Conservation (phyloP, 1,139 yeast species). For the Taphrina communis region DNA sequence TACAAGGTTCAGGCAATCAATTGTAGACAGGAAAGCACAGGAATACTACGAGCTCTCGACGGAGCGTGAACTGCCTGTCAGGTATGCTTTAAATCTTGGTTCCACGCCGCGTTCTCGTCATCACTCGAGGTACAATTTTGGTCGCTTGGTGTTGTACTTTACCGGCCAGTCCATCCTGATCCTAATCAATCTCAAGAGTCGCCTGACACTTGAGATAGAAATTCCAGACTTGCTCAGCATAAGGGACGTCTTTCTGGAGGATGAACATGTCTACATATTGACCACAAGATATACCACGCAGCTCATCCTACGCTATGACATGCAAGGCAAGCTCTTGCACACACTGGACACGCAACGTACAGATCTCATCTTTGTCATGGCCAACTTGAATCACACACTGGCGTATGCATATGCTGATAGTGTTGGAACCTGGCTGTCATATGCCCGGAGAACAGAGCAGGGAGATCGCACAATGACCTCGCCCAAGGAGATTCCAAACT, state of each 20-base stretch:
- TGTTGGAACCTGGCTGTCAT: background rate
- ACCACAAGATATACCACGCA: slow-evolving; percentile 8
- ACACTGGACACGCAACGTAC: slow-evolving; percentile 13
- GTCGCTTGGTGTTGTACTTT: slow-evolving; percentile 6
- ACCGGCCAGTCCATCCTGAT: background rate
- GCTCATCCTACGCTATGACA: slow-evolving; percentile 3
- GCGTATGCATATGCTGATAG: slow-evolving; percentile 12
- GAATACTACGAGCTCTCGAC: slow-evolving; percentile 14
- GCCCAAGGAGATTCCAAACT: slow-evolving; percentile 1
- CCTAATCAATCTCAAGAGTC: slow-evolving; percentile 8
- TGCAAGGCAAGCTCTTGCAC: slow-evolving; percentile 7
- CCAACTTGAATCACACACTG: slow-evolving; percentile 11
- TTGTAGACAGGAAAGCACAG: slow-evolving; percentile 3
- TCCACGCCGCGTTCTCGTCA: slow-evolving; percentile 17
- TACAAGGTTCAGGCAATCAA: background rate
- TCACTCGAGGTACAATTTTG: slow-evolving; percentile 14
- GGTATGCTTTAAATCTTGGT: slow-evolving; percentile 17
- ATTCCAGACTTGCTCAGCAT: background rate
- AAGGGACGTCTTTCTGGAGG: slow-evolving; percentile 17
- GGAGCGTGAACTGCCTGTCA: background rate
- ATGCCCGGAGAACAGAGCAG: background rate
- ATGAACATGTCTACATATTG: background rate
- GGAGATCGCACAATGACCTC: background rate
- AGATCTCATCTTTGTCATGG: slow-evolving; percentile 20
- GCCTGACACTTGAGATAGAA: background rate